These are phyloP conservation scores for Globisporangium cystogenes DNA, from an alignment of 352 stramenopile genomes.

Conservation along the genomic window DNA sequence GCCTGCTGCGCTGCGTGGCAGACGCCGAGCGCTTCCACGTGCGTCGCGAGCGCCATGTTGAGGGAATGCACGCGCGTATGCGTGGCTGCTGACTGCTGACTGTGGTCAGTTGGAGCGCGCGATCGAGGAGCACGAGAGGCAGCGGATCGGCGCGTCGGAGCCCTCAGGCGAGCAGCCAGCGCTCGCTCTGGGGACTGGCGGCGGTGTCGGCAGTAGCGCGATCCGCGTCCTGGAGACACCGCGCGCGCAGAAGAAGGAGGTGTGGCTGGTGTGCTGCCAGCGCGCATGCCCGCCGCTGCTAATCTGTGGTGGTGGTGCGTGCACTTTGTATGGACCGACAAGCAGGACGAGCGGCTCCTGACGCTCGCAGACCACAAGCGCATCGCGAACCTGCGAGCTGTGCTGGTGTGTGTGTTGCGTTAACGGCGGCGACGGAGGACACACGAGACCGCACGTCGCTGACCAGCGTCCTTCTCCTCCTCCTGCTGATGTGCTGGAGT, in stretches of 20 bases:
- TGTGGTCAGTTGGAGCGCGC: conserved; percentile 32
- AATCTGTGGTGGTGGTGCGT: too few relatives aligned
- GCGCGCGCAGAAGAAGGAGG: neutral
- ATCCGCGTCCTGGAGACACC: neutral
- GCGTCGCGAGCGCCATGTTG: neutral
- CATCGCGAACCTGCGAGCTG: conserved; percentile 43
- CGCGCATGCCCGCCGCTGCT: too few relatives aligned
- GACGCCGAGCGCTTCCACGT: conserved; percentile 45
- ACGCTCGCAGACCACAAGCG: conserved; percentile 52
- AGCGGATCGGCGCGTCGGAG: neutral
- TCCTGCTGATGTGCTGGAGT: neutral
- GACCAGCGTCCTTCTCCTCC: neutral
- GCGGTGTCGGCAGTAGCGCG: too few relatives aligned
- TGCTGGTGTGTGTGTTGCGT: conserved; percentile 17
- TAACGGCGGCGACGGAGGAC: neutral
- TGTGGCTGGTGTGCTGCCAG: conserved; percentile 4
- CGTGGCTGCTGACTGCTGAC: neutral
- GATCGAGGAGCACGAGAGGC: conserved; percentile 17
- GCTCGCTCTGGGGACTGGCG: neutral
- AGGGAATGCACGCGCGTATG: neutral
- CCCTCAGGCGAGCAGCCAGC: neutral
- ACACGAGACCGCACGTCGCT: neutral
- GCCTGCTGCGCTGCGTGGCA: conserved; percentile 29
- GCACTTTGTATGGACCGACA: neutral
- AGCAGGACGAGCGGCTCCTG: conserved; percentile 18